A percentile compares a stretch with the other conserved stretches of the same genome.
Conservation (phyloP, 306 rosid species). For the Acacia confusa region DNA sequence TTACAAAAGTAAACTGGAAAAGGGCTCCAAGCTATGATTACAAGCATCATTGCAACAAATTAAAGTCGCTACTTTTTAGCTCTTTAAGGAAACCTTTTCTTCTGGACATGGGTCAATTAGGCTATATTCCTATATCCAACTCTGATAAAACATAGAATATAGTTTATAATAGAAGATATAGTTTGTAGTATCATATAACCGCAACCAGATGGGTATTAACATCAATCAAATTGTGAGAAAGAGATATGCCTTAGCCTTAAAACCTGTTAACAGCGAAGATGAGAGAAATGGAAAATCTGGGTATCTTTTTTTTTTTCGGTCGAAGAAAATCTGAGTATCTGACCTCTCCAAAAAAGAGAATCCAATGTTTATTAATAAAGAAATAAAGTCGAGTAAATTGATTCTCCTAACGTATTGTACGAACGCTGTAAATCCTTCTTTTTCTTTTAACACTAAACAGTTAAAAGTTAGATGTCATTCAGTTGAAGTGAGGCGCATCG, state of each 20-base stretch:
- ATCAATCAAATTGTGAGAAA: not conserved
- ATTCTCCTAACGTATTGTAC: not conserved
- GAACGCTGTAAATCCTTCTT: not conserved
- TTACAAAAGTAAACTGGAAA: not conserved
- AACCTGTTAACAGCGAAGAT: constrained; percentile 18
- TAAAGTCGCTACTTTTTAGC: constrained; percentile 20
- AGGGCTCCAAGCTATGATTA: constrained; percentile 37
- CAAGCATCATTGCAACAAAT: constrained; percentile 56
- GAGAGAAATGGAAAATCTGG: constrained; percentile 26
- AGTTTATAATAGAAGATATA: too few relatives aligned
- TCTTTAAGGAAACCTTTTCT: constrained; percentile 36
- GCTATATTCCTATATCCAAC: constrained; percentile 26
- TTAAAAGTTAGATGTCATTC: not conserved
- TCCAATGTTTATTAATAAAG: constrained; percentile 47
- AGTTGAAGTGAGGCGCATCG: not conserved
- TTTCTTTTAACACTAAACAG: not conserved
- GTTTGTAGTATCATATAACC: too few relatives aligned
- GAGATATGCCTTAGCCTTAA: not conserved
- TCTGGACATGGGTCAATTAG: constrained; percentile 30
- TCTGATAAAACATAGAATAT: too few relatives aligned
- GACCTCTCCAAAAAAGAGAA: constrained; percentile 44
- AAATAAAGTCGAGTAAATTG: constrained; percentile 17
- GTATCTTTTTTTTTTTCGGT: too few relatives aligned
- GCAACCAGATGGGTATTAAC: too few relatives aligned
- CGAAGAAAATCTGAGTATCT: constrained; percentile 30